Evolutionary conservation across 78 protist species (phyloP), one percentile per base, ranked within the genome.

Genomic region (Dictyostelium capitatum): DNA sequence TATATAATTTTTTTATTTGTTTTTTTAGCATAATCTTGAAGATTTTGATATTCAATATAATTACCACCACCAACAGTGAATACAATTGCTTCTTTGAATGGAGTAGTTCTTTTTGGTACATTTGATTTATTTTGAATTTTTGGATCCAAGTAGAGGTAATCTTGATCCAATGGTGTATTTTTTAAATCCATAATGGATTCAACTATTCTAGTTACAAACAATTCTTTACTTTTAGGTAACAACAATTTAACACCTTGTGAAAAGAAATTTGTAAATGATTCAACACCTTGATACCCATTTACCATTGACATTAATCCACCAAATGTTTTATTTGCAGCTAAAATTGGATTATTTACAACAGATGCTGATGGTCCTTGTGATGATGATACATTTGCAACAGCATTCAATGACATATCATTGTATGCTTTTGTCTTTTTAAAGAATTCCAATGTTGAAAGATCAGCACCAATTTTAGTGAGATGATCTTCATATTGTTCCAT

Each of bases 41-140:
- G 89, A 80, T 97, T 97, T 78, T 95, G 97, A 89, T 96, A 92
- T 94, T 98, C 99, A 50, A 90, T 79, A 87, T 96, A 98, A 75
- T 96, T 98, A 59, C 99, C 99, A 8, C 99, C 98, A 12, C 99
- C 99, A 15, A 98, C 97, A 14, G 97, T 90, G 48, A 98, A 97
- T 10, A 97, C 98, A 1, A 98, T 82, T 10, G 97, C 97, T 0
- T 96, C 97, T 46, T 92, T 46, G 82, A 97, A 98, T 0, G 96
- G 95, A 19, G 98, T 74, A 0, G 80, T 75, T 56, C 81, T 79
- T 10, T 89, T 14, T 41, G 95, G 93, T 12, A 78, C 82, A 65
- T 83, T 91, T 19, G 81, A 47, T 56, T 82, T 81, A 46, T 74
- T 69, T 28, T 32, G 78, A 64, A 95, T 43, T 59, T 97, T 96